Conservation (phyloP, 2,329 filamentous ascomycete species). For the Cadophora luteo-olivacea region DNA sequence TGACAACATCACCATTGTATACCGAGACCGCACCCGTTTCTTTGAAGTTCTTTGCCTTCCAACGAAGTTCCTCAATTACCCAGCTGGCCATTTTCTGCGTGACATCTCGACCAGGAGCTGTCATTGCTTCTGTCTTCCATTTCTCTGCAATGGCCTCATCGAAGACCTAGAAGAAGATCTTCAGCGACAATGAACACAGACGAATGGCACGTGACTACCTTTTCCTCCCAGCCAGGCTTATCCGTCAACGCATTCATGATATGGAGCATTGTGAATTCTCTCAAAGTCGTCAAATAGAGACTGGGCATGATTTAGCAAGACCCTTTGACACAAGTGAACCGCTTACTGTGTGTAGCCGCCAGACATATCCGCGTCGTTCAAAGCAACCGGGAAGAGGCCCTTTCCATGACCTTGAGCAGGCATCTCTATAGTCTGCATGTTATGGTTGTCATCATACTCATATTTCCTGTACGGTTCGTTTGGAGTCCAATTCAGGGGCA, state of each 20-base stretch:
- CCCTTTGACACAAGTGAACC: not conserved
- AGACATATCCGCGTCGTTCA: constrained; percentile 12
- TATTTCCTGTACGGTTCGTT: not conserved
- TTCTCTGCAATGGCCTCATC: constrained; percentile 38
- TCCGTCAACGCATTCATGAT: constrained; percentile 41
- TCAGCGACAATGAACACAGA: not conserved
- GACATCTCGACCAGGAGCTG: constrained; percentile 38
- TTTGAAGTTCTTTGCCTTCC: constrained; percentile 34
- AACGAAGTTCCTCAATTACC: constrained; percentile 37
- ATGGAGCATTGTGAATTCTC: constrained; percentile 40
- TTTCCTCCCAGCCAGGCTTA: constrained; percentile 39
- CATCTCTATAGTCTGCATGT: not conserved
- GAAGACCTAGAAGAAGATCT: constrained; percentile 33
- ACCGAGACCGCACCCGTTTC: constrained; percentile 28
- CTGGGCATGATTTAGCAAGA: not conserved
- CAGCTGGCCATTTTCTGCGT: constrained; percentile 45
- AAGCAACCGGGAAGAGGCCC: constrained; percentile 16
- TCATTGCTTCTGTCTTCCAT: constrained; percentile 39
- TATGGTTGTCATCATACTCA: not conserved
- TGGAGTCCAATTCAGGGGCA: constrained; percentile 29
- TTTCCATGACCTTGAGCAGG: constrained; percentile 16
- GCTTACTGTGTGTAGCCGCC: constrained; percentile 6
- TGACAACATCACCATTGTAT: constrained; percentile 50
- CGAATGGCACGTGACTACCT: constrained; percentile 24
- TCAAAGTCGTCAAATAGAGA: constrained; percentile 27